phyloP scores from a whole-genome alignment of 345 rosid species.

The Carallia brachiata region DNA sequence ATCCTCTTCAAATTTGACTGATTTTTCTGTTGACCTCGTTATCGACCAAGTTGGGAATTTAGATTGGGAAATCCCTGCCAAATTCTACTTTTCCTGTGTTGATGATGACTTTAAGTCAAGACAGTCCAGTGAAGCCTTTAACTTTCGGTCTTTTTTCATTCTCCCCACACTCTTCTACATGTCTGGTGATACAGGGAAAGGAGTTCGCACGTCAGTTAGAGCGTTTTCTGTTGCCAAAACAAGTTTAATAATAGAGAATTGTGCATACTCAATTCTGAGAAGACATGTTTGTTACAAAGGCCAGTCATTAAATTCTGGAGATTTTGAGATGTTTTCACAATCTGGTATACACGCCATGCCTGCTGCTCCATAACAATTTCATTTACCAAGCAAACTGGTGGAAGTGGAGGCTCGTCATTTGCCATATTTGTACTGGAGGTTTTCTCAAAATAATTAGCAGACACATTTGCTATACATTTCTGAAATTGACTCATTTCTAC shows the following conservation, averaged over 20 bases:
- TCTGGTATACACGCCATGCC: background rate
- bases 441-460: no score
- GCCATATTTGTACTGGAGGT: no score
- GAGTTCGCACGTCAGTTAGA: slow-evolving; percentile 66
- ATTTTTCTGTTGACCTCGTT: background rate
- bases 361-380: background rate
- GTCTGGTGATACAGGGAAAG: slow-evolving; percentile 60
- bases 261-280: slow-evolving; percentile 64
- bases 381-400: no score
- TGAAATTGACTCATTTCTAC: no score
- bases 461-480: no score
- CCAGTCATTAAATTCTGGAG: slow-evolving; percentile 37
- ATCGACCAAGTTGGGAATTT: no score
- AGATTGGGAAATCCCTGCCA: no score
- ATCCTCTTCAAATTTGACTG: background rate
- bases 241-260: slow-evolving; percentile 62
- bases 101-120: background rate
- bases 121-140: no score
- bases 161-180: no score
- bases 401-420: no score
- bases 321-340: slow-evolving; percentile 45
- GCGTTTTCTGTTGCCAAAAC: slow-evolving; percentile 45
- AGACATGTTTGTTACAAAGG: slow-evolving; percentile 38
- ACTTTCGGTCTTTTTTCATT: no score
- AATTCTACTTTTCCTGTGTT: background rate